Percentiles rank a stretch among this genome's conserved stretches.
Conservation (phyloP, 805 yeast species). For the Pichia exigua region DNA sequence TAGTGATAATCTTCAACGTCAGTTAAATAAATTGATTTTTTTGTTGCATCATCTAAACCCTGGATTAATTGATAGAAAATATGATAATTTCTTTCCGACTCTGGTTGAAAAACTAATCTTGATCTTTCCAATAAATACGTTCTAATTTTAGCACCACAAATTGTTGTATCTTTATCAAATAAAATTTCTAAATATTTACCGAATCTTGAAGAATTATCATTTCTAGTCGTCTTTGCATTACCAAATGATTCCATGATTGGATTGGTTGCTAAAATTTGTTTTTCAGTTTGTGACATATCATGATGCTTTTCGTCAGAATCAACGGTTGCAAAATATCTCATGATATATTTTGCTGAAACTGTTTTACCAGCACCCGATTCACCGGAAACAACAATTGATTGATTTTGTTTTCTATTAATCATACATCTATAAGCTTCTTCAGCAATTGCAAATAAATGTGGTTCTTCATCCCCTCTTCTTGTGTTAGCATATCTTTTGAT, state of each 20-base stretch:
- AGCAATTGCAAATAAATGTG: conserved; percentile 95
- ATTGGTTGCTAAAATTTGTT: conserved; percentile 90
- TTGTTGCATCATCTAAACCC: conserved; percentile 56
- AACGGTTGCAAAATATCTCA: conserved; percentile 96
- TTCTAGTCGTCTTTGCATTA: conserved; percentile 95
- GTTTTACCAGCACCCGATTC: conserved; percentile 99
- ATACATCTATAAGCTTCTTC: conserved; percentile 95
- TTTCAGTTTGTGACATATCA: conserved; percentile 87
- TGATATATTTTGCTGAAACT: conserved; percentile 91
- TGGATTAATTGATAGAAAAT: conserved; percentile 83
- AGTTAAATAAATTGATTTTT: conserved; percentile 51
- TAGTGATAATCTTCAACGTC: conserved; percentile 66
- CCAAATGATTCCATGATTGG: conserved; percentile 98
- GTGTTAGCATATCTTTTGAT: conserved; percentile 93
- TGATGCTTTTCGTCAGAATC: conserved; percentile 43
- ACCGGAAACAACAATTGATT: conserved; percentile 94
- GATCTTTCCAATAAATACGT: conserved; percentile 91
- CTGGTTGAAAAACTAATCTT: conserved; percentile 88
- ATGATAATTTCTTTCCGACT: conserved; percentile 88
- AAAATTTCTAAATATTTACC: conserved; percentile 93
- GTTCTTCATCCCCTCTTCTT: conserved; percentile 90
- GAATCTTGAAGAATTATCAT: conserved; percentile 95
- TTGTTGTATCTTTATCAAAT: conserved; percentile 65
- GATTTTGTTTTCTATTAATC: conserved; percentile 79
- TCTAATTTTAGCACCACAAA: conserved; percentile 91